phyloP scores from a whole-genome alignment of 148 eudicot genomes.

The Rhododendron simsii region DNA sequence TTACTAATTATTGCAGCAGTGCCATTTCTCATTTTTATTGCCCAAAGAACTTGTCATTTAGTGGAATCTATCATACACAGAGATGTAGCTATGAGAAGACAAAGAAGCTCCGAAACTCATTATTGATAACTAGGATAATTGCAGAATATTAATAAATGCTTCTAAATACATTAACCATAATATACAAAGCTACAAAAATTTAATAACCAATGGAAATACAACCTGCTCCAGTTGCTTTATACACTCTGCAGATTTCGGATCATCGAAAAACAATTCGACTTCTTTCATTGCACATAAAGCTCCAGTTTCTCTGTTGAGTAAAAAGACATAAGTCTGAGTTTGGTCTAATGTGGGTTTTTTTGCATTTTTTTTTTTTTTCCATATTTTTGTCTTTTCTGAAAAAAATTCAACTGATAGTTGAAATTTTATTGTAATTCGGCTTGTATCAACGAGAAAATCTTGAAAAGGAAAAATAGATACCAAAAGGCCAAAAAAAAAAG shows the following conservation, averaged over 20 bases:
- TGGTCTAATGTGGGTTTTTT: background rate
- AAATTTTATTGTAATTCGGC: background rate
- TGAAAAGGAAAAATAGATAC: background rate
- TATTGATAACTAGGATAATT: background rate
- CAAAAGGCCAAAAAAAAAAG: background rate
- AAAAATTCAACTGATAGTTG: background rate
- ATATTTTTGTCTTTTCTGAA: background rate
- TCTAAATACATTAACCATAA: background rate
- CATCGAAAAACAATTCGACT: slow-evolving; percentile 76
- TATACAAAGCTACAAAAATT: background rate
- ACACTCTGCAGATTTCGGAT: slow-evolving; percentile 64
- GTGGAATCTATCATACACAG: background rate
- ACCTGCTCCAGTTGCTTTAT: slow-evolving; percentile 94
- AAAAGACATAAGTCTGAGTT: background rate
- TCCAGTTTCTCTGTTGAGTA: slow-evolving; percentile 73
- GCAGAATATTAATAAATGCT: background rate
- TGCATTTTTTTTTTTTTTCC: background rate
- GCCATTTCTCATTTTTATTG: background rate
- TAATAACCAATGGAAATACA: background rate
- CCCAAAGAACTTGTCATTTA: background rate
- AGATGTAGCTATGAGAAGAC: background rate
- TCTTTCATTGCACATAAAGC: slow-evolving; percentile 99
- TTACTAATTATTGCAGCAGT: background rate
- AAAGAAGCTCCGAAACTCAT: background rate
- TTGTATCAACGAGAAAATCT: background rate